phyloP scores from a whole-genome alignment of 2,329 filamentous ascomycete species.

The Xylaria sp. region DNA sequence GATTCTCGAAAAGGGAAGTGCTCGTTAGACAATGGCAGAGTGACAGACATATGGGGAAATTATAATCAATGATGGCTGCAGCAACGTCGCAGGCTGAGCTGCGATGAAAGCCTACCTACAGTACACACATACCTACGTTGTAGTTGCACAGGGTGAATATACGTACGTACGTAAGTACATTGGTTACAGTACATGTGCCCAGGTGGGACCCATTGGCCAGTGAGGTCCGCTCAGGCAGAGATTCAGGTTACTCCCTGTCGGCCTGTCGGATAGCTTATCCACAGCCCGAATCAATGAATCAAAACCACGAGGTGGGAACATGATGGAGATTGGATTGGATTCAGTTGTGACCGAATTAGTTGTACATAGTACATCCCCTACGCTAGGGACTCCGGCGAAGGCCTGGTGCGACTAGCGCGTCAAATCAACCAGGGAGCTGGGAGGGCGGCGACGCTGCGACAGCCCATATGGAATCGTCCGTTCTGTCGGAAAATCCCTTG shows the following conservation, averaged over 20 bases:
- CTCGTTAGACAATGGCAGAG: too few species aligned
- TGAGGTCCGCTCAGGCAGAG: too few species aligned
- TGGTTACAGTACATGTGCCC: too few species aligned
- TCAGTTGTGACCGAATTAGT: slow-evolving; percentile 13
- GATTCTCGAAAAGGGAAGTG: background rate
- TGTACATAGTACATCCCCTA: background rate
- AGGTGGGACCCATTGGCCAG: too few species aligned
- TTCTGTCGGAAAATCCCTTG: background rate
- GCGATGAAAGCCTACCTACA: background rate
- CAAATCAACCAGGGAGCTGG: background rate
- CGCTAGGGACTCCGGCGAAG: background rate
- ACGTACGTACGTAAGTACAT: too few species aligned
- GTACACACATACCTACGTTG: background rate
- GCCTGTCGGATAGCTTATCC: slow-evolving; percentile 16
- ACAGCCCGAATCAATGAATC: too few species aligned
- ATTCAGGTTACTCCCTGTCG: background rate
- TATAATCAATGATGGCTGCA: background rate
- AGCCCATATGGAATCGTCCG: too few species aligned
- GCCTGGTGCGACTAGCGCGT: background rate
- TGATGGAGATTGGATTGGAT: background rate
- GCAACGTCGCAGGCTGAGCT: too few species aligned
- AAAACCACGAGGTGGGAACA: too few species aligned
- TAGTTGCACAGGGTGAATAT: too few species aligned
- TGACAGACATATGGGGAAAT: background rate
- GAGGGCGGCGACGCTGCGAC: background rate